Evolutionary conservation across 345 rosid genomes (phyloP).

Genomic region (Salix koriyanagi): DNA sequence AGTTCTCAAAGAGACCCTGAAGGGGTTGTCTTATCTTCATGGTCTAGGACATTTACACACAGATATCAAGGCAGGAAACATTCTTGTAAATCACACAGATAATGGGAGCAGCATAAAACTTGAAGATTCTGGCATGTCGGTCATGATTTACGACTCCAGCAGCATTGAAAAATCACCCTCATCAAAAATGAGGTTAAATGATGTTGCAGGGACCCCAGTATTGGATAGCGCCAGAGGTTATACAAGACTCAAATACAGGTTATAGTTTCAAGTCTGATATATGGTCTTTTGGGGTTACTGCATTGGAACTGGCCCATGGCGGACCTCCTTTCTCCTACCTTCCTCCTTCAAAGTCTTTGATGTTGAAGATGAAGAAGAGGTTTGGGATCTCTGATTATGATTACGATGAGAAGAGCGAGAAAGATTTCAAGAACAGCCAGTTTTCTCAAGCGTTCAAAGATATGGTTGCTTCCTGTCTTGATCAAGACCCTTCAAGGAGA

Average conservation of each 20-base stretch:
- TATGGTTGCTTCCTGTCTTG: constrained; percentile 71
- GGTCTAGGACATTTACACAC: constrained; percentile 77
- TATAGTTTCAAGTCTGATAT: constrained; percentile 88
- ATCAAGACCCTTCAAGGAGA: constrained; percentile 73
- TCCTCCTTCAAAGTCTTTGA: constrained; percentile 66
- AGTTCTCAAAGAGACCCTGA: constrained; percentile 64
- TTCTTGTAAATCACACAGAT: constrained; percentile 45
- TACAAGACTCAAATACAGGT: constrained; percentile 66
- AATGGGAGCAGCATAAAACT: constrained; percentile 67
- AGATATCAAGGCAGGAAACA: constrained; percentile 77
- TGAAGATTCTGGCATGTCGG: constrained; percentile 83
- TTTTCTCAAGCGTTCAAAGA: constrained; percentile 80
- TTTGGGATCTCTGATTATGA: constrained; percentile 60
- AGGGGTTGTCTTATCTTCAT: constrained; percentile 68
- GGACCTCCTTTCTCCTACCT: constrained; percentile 79
- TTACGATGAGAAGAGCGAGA: constrained; percentile 36
- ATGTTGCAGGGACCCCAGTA: constrained; percentile 79
- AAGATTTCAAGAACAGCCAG: constrained; percentile 43
- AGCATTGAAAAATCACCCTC: constrained; percentile 17
- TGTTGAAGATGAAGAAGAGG: constrained; percentile 76
- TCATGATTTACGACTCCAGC: constrained; percentile 58
- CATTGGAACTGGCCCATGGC: constrained; percentile 75
- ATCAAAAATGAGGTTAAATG: constrained; percentile 48
- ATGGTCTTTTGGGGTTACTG: constrained; percentile 90
- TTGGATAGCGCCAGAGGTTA: constrained; percentile 99